Evolutionary conservation across 345 rosid species (phyloP), one percentile per base, ranked within the genome.

Genomic region (Moricandia arvensis): DNA sequence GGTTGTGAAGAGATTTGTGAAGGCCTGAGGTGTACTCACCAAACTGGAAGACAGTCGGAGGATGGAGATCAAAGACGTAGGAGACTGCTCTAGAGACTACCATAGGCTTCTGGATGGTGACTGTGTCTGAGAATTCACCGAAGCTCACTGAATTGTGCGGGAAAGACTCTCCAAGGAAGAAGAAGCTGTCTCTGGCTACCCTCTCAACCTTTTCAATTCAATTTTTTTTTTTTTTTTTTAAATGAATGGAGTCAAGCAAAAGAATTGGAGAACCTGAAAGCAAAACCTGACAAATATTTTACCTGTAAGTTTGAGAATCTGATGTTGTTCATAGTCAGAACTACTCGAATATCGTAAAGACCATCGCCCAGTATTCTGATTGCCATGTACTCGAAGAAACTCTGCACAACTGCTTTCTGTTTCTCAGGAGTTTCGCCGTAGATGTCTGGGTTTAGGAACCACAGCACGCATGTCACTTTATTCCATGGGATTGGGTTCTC

Each of bases 131-230:
- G 76, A 91, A 68, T 77, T 81, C 79, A 63, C 97, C 96, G 12
- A 88, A 94, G 77, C 84, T 85, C 66, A 45, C 62, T 77, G 87
- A 88, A 37, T 90, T 86, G 34, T 84, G 91, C 15, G 83, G 90
- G 74, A 91, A 91, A 5, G 97, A 94, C 73, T 82, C 73, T 1
- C 82, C 59, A 16, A 91, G 93, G 83, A 87, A 90, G 84, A 94
- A 94, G 89, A 94, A 93, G 81, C 95, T 54, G 2, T 88, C 90
- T 77, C 90, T 87, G 6, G 81, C 97, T 79, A 90, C 16, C 81
- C 83, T 88, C 80, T 93, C 97, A 66, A 86, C 96, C 98, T 88
- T 84, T 60, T n/a, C n/a, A n/a, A n/a, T n/a, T n/a, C n/a, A n/a
- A n/a, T n/a, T n/a, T n/a, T n/a, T n/a, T n/a, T n/a, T n/a, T n/a